Evolutionary conservation across 2,329 filamentous ascomycete genomes (phyloP).

Genomic region (Orbilia blumenaviensis): DNA sequence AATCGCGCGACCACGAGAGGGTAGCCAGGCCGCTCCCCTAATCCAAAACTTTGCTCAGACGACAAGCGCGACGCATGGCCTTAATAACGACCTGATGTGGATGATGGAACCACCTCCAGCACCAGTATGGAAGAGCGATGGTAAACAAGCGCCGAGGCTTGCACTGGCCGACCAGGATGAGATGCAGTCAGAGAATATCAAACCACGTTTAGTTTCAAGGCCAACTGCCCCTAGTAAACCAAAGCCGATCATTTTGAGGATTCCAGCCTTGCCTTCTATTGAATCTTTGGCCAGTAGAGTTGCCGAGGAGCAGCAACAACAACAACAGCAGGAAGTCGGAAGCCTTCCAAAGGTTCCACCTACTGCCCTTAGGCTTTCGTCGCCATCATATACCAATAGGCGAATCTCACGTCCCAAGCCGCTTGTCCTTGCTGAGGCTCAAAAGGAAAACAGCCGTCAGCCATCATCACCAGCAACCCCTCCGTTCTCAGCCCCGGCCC

Average conservation of each 20-base stretch:
- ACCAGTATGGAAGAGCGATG: conserved; percentile 51
- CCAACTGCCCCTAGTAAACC: conserved; percentile 29
- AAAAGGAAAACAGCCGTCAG: background rate
- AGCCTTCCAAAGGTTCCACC: conserved; percentile 20
- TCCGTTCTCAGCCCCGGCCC: conserved; percentile 35
- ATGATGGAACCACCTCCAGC: conserved; percentile 53
- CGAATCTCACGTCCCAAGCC: conserved; percentile 41
- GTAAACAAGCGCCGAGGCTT: conserved; percentile 43
- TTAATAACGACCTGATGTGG: conserved; percentile 50
- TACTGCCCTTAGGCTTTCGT: background rate
- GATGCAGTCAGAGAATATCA: conserved; percentile 34
- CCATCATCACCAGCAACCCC: conserved; percentile 25
- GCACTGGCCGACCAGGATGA: conserved; percentile 44
- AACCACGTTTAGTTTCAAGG: conserved; percentile 28
- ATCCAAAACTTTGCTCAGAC: conserved; percentile 51
- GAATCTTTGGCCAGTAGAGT: conserved; percentile 48
- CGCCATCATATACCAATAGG: conserved; percentile 18
- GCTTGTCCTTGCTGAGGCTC: conserved; percentile 5
- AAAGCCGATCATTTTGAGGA: conserved; percentile 50
- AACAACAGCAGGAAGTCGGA: conserved; percentile 17
- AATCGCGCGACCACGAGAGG: conserved; percentile 25
- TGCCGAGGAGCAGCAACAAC: conserved; percentile 33
- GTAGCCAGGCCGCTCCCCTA: conserved; percentile 26
- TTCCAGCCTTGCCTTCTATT: conserved; percentile 43
- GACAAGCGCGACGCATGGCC: conserved; percentile 24